Evolutionary conservation across 306 rosid species (phyloP), one percentile per base, ranked within the genome.

Genomic region (Malus domestica): DNA sequence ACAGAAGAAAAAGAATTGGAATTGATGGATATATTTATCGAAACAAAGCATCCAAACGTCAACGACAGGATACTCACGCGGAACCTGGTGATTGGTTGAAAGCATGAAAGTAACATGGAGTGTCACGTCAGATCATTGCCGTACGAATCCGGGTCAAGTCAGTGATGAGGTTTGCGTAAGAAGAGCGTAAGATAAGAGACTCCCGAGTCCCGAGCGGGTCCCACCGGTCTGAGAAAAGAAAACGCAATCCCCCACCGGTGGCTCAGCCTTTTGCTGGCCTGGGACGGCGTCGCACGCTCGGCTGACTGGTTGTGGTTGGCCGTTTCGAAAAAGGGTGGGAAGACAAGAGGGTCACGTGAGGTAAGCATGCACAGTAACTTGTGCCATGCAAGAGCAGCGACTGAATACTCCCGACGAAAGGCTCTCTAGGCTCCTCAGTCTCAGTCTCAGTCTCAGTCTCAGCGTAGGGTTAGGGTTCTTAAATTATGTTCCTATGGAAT

Each of bases 281-380:
- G n/a, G 59, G 61, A 75, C 72, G 83, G 78, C 75, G 78, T 83
- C 78, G 80, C 78, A 65, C 54, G 72, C 67, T 69, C 29, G 33
- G 13, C 66, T 12, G 66, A 7, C 33, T 13, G 33, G 13, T n/a
- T 57, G 11, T 9, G 13, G 62, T 57, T 3, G 13, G 62, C 62
- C 20, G 18, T 13, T 27, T 25, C 32, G 18, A 15, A 29, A 61
- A 12, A 1, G 20, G 8, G 19, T 38, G 35, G 15, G 16, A 1
- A 16, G 14, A 58, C 27, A 20, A 12, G 66, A 61, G 63, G 70
- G 74, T 78, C 84, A 85, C 82, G 89, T 82, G 86, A 82, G 84
- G 35, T 32, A 61, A 12, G 81, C 73, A 16, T 78, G 81, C 77
- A 65, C 63, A 72, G 84, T 74, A 77, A 83, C 79, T 86, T 80